Percentiles rank a stretch among this genome's conserved stretches.
These are phyloP conservation scores for Ogataea naganishii DNA, from an alignment of 805 yeast genomes.

Conservation along the genomic window DNA sequence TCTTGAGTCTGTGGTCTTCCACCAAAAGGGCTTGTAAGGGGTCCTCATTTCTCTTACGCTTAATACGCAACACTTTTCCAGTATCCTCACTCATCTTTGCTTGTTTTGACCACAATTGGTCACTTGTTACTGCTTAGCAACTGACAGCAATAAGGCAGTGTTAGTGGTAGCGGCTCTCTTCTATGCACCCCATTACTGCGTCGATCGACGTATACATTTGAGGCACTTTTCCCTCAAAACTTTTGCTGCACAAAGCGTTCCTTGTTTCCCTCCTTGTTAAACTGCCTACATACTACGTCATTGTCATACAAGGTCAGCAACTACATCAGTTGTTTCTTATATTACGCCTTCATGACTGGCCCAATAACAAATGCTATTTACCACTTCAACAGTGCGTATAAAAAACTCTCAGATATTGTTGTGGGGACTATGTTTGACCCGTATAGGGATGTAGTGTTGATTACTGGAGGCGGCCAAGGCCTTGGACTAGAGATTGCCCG, in stretches of 20 bases:
- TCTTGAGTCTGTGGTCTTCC: conserved; percentile 31
- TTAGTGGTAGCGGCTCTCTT: no score
- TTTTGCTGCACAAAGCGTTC: no score
- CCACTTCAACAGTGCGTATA: conserved; percentile 16
- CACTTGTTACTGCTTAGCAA: no score
- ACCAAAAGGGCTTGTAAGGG: conserved; percentile 73
- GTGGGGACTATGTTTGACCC: conserved; percentile 49
- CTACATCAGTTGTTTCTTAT: no score
- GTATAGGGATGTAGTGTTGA: conserved; percentile 49
- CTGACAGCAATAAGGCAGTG: no score
- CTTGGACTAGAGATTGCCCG: conserved; percentile 60
- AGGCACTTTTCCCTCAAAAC: no score
- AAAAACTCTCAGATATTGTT: conserved; percentile 26
- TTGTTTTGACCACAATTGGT: not conserved
- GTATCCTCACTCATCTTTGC: not conserved
- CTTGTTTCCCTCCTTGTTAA: no score
- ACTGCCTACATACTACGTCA: not conserved
- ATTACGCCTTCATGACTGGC: conserved; percentile 26
- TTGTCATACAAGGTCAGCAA: not conserved
- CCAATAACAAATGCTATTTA: conserved; percentile 17
- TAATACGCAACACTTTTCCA: conserved; percentile 58
- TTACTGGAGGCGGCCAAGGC: conserved; percentile 84
- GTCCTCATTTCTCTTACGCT: conserved; percentile 79
- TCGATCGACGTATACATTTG: no score
- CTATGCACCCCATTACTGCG: no score